Base-by-base conservation (phyloP, 176 grass and related monocot genomes). In the Triticum urartu region DNA sequence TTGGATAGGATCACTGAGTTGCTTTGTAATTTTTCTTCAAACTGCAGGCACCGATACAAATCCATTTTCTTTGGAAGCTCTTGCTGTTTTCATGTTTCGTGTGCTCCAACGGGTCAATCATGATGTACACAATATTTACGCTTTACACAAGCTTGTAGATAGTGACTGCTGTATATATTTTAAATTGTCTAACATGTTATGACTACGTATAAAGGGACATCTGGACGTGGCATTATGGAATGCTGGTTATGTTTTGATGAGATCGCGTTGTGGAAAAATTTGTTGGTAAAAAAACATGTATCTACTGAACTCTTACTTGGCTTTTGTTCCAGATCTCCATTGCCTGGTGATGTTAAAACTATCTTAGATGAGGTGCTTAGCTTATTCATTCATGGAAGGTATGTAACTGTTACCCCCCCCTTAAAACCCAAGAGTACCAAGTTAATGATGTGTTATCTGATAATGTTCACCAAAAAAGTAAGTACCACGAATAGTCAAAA, bases 51-150 rank as follows among this genome's bases (percentile, higher is more conserved):
- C 92, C 5, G 89, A 95, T 83, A 90, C 89, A 75, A 97, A 97
- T 93, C 95, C 95, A 47, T 97, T 97, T 78, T 95, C 95, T 86
- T 87, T 97, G 77, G 95, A 97, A 39, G 87, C 95, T 21, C 83
- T 97, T 45, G 95, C 92, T 80, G 91, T 97, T 73, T 97, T 97
- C 69, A 91, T 97, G 48, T 89, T 91, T 76, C 91, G 95, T 72
- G 92, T 97, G 32, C 89, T 97, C 85, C 91, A 97, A 58, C 82
- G 95, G 75, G 89, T 79, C 83, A 95, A 97, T 73, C 95, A 97
- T 91, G 91, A 54, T 73, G 30, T 42, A 32, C 15, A 24, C 60
- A 48, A 62, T 62, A 8, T 62, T 61, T 62, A 24, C n/a, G 9
- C 60, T 62, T 62, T 64, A 64, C 62, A 28, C 62, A 64, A 64